These are phyloP conservation scores for Quercus lobata DNA, from an alignment of 331 rosid genomes.

Conservation along the genomic window DNA sequence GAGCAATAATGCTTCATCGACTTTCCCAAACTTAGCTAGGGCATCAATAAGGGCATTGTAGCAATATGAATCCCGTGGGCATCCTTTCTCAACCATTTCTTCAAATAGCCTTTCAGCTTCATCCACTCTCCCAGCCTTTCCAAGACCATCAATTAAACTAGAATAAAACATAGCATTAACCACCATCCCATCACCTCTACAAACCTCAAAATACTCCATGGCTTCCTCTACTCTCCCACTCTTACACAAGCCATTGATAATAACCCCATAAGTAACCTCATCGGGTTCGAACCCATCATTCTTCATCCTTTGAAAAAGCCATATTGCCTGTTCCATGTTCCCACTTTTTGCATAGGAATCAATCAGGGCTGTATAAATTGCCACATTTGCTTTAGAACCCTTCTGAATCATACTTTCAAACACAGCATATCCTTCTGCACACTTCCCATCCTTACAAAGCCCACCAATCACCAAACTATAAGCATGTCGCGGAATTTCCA, in stretches of 20 bases:
- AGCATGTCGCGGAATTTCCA: constrained; percentile 60
- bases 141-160: constrained; percentile 79
- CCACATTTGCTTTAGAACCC: constrained; percentile 58
- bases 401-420: constrained; percentile 58
- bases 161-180: constrained; percentile 74
- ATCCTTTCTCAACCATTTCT: constrained; percentile 62
- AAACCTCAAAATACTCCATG: constrained; percentile 45
- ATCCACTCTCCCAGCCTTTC: constrained; percentile 75
- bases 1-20: constrained; percentile 56
- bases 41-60: constrained; percentile 75
- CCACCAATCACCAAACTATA: constrained; percentile 71
- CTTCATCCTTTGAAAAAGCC: constrained; percentile 67
- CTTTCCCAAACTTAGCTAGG: constrained; percentile 57
- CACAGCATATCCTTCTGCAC: constrained; percentile 56
- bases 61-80: constrained; percentile 68
- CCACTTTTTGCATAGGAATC: constrained; percentile 66
- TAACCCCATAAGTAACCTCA: constrained; percentile 76
- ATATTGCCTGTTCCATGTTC: constrained; percentile 57
- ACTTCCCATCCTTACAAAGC: constrained; percentile 59
- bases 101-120: constrained; percentile 78
- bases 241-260: constrained; percentile 78
- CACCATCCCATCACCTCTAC: constrained; percentile 38
- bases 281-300: constrained; percentile 63
- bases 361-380: constrained; percentile 66
- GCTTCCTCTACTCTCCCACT: constrained; percentile 81